phyloP scores from a whole-genome alignment of 371 early-diverging fungal genomes.

The Basidiobolus meristosporus region DNA sequence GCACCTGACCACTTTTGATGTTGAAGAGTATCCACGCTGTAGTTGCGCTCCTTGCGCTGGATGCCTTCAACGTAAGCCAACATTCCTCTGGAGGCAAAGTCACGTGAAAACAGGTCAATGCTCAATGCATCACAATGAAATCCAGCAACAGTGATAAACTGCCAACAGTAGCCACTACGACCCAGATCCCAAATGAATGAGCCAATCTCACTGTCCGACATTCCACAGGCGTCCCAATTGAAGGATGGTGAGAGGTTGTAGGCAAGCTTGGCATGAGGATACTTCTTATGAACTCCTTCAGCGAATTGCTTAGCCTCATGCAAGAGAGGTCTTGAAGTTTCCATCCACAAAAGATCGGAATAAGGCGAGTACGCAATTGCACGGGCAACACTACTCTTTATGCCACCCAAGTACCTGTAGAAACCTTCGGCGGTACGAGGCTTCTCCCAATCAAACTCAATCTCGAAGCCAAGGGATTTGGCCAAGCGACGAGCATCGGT shows the following conservation, averaged over 20 bases:
- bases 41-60: constrained; percentile 82
- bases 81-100: constrained; percentile 83
- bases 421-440: constrained; percentile 90
- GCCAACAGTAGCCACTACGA: constrained; percentile 87
- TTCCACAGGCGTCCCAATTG: constrained; percentile 94
- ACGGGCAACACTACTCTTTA: constrained; percentile 75
- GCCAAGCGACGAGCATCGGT: constrained; percentile 66
- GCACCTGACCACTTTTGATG: constrained; percentile 99
- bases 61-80: constrained; percentile 85
- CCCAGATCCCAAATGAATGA: constrained; percentile 66
- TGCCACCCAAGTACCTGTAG: constrained; percentile 91
- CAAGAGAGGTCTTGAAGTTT: constrained; percentile 85
- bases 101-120: constrained; percentile 75
- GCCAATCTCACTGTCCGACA: constrained; percentile 80
- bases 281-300: constrained; percentile 46
- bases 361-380: constrained; percentile 81
- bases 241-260: constrained; percentile 95
- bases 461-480: constrained; percentile 52
- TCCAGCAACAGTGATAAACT: constrained; percentile 95
- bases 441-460: constrained; percentile 83
- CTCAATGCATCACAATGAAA: constrained; percentile 77
- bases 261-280: too few species aligned
- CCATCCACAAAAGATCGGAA: constrained; percentile 96
- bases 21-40: constrained; percentile 82
- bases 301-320: constrained; percentile 86